Conservation (phyloP, 2,329 filamentous ascomycete genomes). For the Pezicula neosporulosa region DNA sequence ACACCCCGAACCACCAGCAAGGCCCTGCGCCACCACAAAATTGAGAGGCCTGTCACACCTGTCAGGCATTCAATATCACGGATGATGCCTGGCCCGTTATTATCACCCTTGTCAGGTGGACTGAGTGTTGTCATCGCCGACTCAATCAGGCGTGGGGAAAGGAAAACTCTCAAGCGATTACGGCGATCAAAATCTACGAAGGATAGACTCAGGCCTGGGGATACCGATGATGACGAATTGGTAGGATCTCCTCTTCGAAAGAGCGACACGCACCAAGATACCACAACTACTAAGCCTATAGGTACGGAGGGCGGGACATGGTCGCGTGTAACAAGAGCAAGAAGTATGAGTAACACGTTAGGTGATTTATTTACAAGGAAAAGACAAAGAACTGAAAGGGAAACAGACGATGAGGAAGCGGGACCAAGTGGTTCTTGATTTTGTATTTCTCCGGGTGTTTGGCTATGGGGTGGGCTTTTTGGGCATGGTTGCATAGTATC, state of each 20-base stretch:
- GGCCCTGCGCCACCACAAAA: slow-evolving; percentile 31
- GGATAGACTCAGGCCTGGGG: slow-evolving; percentile 16
- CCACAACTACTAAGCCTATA: slow-evolving; percentile 17
- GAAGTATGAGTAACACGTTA: slow-evolving; percentile 27
- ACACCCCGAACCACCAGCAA: slow-evolving; percentile 24
- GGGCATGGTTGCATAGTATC: neutral
- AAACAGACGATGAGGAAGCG: slow-evolving; percentile 20
- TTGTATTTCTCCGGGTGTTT: slow-evolving; percentile 4
- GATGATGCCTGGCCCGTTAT: slow-evolving; percentile 54
- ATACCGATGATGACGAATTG: slow-evolving; percentile 13
- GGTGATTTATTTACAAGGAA: slow-evolving; percentile 22
- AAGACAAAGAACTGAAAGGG: slow-evolving; percentile 12
- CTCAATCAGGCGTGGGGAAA: slow-evolving; percentile 53
- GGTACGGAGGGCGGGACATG: slow-evolving; percentile 10
- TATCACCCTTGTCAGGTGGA: slow-evolving; percentile 56
- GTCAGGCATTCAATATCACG: slow-evolving; percentile 44
- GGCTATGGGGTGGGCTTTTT: neutral
- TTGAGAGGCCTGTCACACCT: slow-evolving; percentile 34
- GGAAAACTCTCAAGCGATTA: slow-evolving; percentile 24
- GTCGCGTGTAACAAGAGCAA: slow-evolving; percentile 19
- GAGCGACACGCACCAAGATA: slow-evolving; percentile 3
- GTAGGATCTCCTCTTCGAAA: slow-evolving; percentile 12
- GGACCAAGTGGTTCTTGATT: slow-evolving; percentile 24
- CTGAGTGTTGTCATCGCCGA: slow-evolving; percentile 64
- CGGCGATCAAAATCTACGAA: slow-evolving; percentile 23